Base-by-base conservation (phyloP, 176 grass and related monocot genomes). In the Carex littledalei region DNA sequence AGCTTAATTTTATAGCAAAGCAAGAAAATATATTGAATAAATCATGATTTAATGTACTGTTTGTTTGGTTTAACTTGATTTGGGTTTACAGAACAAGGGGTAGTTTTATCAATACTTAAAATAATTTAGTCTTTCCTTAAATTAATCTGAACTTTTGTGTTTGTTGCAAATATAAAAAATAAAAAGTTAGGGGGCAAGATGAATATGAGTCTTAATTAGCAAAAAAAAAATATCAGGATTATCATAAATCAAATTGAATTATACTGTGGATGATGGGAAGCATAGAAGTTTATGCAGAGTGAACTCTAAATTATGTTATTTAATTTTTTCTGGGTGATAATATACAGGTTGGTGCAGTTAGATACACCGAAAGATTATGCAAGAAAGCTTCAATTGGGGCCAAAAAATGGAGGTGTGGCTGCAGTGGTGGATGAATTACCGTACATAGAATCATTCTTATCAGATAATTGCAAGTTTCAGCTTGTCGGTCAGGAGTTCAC, bases 401-500 rank as follows among this genome's bases (percentile, higher is more conserved):
- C 94, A 53, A 66, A 32, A 70, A 91, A 81, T 50, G 96, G 93
- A 8, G 93, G 85, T n/a, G 96, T 99, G 2, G 87, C 85, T 0
- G 96, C 96, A 53, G 86, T 99, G 80, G 96, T 99, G 11, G 96
- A 99, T 88, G 96, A 99, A 89, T 86, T 91, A 8, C 93, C 96
- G 1, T 99, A 91, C 75, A 45, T 99, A 47, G 84, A 95, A 65
- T 85, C 94, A n/a, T 99, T 99, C 85, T 89, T 99, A 6, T 89
- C 96, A 24, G 91, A 80, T 52, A 90, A 94, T 86, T 99, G 96
- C 81, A 88, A 94, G 64, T 99, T 94, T 87, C 90, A 81, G 70
- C 95, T 79, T 5, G 90, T 95, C 0, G 96, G 96, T 0, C 90
- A 89, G 84, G 91, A 91, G 85, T 99, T 99, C 96, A 99, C 96